A percentile compares a stretch with the other conserved stretches of the same genome.
phyloP scores from a whole-genome alignment of 208 protist species.

The Trypanosoma melophagium region DNA sequence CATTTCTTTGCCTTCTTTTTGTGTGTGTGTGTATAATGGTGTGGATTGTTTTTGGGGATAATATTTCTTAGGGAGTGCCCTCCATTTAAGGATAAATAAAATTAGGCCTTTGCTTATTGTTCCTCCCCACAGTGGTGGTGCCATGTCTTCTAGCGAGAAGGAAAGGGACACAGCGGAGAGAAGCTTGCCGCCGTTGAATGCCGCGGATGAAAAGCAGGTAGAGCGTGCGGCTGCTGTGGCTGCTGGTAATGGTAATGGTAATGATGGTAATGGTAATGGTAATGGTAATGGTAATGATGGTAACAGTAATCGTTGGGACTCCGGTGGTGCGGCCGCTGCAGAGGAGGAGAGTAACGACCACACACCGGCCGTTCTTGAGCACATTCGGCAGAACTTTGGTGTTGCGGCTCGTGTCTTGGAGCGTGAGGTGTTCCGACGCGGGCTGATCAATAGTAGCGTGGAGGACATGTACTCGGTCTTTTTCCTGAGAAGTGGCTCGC shows the following conservation, averaged over 20 bases:
- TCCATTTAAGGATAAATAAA: too few species aligned
- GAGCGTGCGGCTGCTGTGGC: not conserved
- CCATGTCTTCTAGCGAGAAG: constrained; percentile 29
- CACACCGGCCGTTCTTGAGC: constrained; percentile 40
- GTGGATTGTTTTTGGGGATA: too few species aligned
- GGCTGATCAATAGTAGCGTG: constrained; percentile 41
- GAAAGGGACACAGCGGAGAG: constrained; percentile 4
- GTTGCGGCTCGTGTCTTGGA: constrained; percentile 49
- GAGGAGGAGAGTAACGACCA: constrained; percentile 22
- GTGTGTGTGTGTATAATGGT: constrained; percentile 1
- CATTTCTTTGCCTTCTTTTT: not conserved
- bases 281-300: not conserved
- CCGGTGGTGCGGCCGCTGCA: not conserved
- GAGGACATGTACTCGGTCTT: constrained; percentile 58
- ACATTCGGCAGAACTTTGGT: constrained; percentile 69
- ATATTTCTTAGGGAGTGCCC: too few species aligned
- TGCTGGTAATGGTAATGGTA: not conserved
- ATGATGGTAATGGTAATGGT: not conserved
- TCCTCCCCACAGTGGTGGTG: constrained; percentile 9
- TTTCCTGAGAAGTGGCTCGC: constrained; percentile 14
- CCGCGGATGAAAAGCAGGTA: constrained; percentile 7
- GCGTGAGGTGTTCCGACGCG: constrained; percentile 56
- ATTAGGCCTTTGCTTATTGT: constrained; percentile 18
- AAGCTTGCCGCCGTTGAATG: not conserved
- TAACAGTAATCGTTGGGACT: not conserved